phyloP scores from a whole-genome alignment of 495 filamentous ascomycete species.

The Neurospora discreta region DNA sequence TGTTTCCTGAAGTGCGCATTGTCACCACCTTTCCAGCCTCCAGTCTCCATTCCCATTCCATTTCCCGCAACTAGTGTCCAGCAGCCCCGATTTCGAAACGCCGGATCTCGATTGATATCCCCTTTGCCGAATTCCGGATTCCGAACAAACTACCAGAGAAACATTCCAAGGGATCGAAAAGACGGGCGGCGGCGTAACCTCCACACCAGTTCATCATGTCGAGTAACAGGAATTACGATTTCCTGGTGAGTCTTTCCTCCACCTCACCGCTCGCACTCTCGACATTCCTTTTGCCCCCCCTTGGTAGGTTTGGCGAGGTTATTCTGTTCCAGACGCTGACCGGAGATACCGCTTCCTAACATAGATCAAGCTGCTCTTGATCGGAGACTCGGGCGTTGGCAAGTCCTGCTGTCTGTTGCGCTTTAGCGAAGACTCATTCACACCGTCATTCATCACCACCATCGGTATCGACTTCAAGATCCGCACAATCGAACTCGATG shows the following conservation, averaged over 20 bases:
- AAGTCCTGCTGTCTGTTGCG: constrained; percentile 98
- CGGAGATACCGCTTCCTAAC: neutral
- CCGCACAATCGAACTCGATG: constrained; percentile 93
- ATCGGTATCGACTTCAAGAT: constrained; percentile 99
- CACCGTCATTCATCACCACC: constrained; percentile 96
- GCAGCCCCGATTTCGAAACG: neutral
- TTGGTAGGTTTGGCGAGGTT: neutral
- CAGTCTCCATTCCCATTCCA: neutral
- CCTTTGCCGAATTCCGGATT: neutral
- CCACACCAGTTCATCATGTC: constrained; percentile 52
- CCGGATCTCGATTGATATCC: neutral
- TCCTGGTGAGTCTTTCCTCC: constrained; percentile 55
- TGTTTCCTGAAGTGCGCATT: neutral
- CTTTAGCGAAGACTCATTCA: constrained; percentile 99
- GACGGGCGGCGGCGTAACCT: neutral
- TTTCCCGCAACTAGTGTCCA: neutral
- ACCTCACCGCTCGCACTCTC: neutral
- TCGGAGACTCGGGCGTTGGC: constrained; percentile 94
- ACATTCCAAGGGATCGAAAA: constrained; percentile 8
- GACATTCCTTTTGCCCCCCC: neutral
- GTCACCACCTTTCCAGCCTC: neutral
- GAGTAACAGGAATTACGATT: constrained; percentile 95
- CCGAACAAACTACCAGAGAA: neutral
- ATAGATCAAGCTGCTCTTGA: constrained; percentile 97
- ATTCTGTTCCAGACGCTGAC: constrained; percentile 1